Evolutionary conservation across 116 monocot species (phyloP).

Genomic region (Phalaenopsis hybrid): DNA sequence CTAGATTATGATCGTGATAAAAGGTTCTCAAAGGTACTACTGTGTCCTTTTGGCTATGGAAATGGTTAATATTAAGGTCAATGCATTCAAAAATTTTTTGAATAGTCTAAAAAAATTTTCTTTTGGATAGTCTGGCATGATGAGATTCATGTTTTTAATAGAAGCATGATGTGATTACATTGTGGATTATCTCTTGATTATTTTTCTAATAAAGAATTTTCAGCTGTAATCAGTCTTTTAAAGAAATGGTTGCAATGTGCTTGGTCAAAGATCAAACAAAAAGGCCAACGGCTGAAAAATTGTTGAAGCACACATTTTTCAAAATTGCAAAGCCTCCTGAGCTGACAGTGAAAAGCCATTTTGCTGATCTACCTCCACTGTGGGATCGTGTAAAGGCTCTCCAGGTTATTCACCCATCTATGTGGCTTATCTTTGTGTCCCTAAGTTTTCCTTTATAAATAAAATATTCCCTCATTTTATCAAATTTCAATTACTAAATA

Average conservation of each 20-base stretch:
- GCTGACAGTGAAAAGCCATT: constrained; percentile 50
- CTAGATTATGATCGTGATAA: constrained; percentile 91
- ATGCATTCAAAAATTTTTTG: background rate
- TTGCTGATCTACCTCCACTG: constrained; percentile 66
- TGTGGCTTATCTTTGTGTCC: background rate
- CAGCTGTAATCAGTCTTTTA: constrained; percentile 74
- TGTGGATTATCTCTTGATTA: constrained; percentile 7
- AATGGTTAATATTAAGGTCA: constrained; percentile 2
- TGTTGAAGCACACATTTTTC: constrained; percentile 83
- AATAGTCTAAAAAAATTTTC: background rate
- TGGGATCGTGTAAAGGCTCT: constrained; percentile 89
- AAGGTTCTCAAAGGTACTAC: constrained; percentile 84
- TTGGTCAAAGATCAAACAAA: constrained; percentile 90
- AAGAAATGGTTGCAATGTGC: constrained; percentile 98
- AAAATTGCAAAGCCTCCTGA: constrained; percentile 70
- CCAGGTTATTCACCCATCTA: constrained; percentile 41
- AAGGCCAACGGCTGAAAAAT: constrained; percentile 81
- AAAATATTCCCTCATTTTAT: background rate
- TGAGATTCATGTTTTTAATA: background rate
- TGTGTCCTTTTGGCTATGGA: constrained; percentile 8
- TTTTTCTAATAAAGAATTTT: constrained; percentile 40
- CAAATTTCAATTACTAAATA: background rate
- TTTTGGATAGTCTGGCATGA: constrained; percentile 2
- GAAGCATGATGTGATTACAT: constrained; percentile 2
- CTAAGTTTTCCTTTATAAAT: background rate